A percentile compares a stretch with the other conserved stretches of the same genome.
phyloP scores from a whole-genome alignment of 73 alveolate genomes.

The Paramecium tetraurelia region DNA sequence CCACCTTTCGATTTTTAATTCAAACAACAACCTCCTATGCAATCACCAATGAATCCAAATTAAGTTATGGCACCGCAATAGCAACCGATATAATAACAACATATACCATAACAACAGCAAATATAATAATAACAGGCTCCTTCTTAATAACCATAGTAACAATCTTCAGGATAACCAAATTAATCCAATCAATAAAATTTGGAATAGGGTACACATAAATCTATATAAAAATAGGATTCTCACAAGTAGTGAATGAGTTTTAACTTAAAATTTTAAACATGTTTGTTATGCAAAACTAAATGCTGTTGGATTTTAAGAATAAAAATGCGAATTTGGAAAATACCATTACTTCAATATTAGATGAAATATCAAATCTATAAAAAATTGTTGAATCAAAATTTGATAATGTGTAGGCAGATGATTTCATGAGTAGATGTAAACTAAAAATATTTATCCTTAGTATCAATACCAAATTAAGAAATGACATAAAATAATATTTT shows the following conservation, averaged over 20 bases:
- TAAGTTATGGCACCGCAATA: not conserved
- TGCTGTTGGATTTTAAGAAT: constrained; percentile 15
- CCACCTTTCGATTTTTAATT: not conserved
- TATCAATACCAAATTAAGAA: constrained; percentile 20
- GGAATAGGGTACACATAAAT: not conserved
- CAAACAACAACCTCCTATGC: not conserved
- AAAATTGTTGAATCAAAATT: constrained; percentile 3
- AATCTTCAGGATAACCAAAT: not conserved
- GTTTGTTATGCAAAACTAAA: constrained; percentile 26
- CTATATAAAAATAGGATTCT: not conserved
- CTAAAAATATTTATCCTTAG: not conserved
- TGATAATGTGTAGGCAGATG: not conserved
- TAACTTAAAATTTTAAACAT: constrained; percentile 4
- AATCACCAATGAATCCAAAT: not conserved
- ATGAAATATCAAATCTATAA: constrained; percentile 13
- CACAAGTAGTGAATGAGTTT: constrained; percentile 16
- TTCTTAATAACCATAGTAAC: not conserved
- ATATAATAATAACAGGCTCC: not conserved
- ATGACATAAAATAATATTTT: not conserved
- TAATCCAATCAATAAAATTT: not conserved
- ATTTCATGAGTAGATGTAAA: constrained; percentile 12
- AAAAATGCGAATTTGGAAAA: not conserved
- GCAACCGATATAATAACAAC: not conserved
- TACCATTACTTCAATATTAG: constrained; percentile 11
- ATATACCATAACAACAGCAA: not conserved